Evolutionary conservation across 306 rosid genomes (phyloP).

Genomic region (Lablab purpureus): DNA sequence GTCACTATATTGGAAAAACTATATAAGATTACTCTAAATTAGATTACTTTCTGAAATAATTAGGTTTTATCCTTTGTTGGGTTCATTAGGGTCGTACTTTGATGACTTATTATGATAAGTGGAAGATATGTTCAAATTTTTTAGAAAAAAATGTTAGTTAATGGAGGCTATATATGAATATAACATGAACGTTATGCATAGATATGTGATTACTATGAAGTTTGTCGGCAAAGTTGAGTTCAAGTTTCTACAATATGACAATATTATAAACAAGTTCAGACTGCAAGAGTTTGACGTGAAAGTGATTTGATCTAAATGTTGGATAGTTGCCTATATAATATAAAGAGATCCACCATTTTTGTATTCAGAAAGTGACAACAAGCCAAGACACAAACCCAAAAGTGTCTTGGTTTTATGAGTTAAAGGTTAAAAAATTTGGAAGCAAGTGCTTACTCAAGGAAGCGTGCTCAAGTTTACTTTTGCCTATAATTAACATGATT

Average conservation of each 20-base stretch:
- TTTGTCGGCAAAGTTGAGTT: constrained; percentile 53
- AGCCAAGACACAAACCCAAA: constrained; percentile 35
- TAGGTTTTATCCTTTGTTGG: background rate
- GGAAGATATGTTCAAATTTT: background rate
- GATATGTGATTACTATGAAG: constrained; percentile 31
- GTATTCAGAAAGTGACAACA: constrained; percentile 47
- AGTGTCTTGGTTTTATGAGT: constrained; percentile 39
- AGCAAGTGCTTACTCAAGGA: constrained; percentile 29
- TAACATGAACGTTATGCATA: constrained; percentile 5
- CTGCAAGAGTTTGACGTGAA: constrained; percentile 47
- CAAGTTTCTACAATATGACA: constrained; percentile 39
- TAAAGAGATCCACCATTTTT: constrained; percentile 6
- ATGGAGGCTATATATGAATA: background rate
- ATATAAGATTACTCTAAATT: too few species aligned
- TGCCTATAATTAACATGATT: constrained; percentile 6
- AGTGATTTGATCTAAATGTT: constrained; percentile 49
- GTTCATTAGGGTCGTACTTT: background rate
- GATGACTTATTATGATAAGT: constrained; percentile 27
- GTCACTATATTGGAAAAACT: too few species aligned
- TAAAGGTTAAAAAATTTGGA: constrained; percentile 12
- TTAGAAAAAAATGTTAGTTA: background rate
- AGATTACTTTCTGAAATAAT: too few species aligned
- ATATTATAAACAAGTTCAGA: constrained; percentile 11
- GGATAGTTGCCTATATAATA: constrained; percentile 34
- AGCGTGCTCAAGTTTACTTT: constrained; percentile 35